phyloP scores from a whole-genome alignment of 176 grass and related monocot genomes.

The Otatea glauca region DNA sequence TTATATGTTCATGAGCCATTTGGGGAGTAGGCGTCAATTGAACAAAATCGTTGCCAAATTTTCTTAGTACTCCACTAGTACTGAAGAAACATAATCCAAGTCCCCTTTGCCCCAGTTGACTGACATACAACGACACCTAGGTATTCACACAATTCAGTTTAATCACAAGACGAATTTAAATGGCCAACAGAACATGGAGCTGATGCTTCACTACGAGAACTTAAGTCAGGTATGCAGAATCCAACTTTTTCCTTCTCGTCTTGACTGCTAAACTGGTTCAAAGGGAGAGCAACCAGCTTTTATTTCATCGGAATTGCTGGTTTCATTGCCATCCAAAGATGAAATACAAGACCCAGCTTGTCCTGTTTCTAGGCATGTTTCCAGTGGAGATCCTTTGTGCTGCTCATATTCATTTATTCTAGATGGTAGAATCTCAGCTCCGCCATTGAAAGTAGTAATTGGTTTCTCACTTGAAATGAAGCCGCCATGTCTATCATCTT shows the following conservation, averaged over 20 bases:
- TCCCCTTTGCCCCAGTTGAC: not conserved
- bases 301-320: not conserved
- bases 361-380: not conserved
- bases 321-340: not conserved
- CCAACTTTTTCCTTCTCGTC: not conserved
- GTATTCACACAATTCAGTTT: not conserved
- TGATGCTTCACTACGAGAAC: no score
- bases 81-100: not conserved
- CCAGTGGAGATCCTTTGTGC: not conserved
- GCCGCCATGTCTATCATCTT: not conserved
- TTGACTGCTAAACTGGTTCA: not conserved
- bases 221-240: not conserved
- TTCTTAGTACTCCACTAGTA: not conserved
- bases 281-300: not conserved
- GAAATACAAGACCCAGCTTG: not conserved
- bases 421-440: slow-evolving; percentile 21
- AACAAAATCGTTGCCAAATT: not conserved
- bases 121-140: not conserved
- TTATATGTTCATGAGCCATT: not conserved
- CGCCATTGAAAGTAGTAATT: not conserved
- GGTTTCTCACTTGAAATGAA: not conserved
- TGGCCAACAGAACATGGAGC: no score
- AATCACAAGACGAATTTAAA: not conserved
- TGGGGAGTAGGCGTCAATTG: not conserved
- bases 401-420: not conserved